These are phyloP conservation scores for Pseudogymnoascus sp. DNA, from an alignment of 2,329 filamentous ascomycete species.

Conservation along the genomic window DNA sequence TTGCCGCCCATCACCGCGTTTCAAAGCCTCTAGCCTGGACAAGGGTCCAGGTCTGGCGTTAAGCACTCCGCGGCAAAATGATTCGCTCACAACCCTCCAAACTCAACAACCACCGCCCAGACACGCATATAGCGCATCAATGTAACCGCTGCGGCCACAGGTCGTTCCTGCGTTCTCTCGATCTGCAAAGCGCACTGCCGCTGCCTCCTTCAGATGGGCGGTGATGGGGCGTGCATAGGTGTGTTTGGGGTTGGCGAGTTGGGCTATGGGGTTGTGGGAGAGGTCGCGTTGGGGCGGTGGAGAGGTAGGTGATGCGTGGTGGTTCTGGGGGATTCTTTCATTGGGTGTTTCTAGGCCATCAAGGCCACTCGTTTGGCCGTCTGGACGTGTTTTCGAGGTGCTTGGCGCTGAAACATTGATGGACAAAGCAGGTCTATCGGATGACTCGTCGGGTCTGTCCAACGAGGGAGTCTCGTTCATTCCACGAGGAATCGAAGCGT, in stretches of 20 bases:
- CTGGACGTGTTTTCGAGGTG: not conserved
- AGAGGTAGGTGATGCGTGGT: not conserved
- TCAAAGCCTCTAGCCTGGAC: not conserved
- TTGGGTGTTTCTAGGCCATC: not conserved
- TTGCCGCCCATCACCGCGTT: not conserved
- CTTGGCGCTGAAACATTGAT: conserved; percentile 1
- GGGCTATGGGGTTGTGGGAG: not conserved
- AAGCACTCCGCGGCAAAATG: not conserved
- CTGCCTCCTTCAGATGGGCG: not conserved
- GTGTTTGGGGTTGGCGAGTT: not conserved
- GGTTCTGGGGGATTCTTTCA: not conserved
- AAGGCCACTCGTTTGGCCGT: not conserved
- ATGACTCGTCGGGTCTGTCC: not conserved
- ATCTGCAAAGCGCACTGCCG: not conserved
- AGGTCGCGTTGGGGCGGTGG: not conserved
- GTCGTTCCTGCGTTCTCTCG: not conserved
- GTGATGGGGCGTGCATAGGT: not conserved
- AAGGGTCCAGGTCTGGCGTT: not conserved
- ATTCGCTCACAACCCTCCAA: not conserved
- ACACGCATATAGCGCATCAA: not conserved
- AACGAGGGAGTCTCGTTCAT: not conserved
- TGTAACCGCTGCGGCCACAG: not conserved
- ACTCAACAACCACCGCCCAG: not conserved
- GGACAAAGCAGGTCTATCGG: not conserved
- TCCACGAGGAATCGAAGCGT: not conserved